Percentiles rank a stretch among this genome's conserved stretches.
phyloP scores from a whole-genome alignment of 2,329 filamentous ascomycete species.

The Cladosporium sp. region DNA sequence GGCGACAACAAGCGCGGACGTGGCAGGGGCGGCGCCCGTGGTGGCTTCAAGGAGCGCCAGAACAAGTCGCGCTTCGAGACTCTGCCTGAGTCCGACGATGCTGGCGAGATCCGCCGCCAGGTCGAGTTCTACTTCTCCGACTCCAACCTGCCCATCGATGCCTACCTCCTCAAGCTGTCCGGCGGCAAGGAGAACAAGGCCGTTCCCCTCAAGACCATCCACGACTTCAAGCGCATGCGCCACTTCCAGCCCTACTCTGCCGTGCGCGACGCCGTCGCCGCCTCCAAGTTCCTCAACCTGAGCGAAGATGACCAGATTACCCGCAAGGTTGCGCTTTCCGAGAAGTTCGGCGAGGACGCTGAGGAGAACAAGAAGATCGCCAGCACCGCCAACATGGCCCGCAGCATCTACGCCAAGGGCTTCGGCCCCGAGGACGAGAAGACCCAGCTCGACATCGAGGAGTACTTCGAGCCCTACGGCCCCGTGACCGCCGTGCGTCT shows the following conservation, averaged over 20 bases:
- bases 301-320: slow-evolving; percentile 71
- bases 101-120: slow-evolving; percentile 80
- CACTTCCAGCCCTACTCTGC: slow-evolving; percentile 86
- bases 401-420: slow-evolving; percentile 89
- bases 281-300: slow-evolving; percentile 72
- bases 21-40: slow-evolving; percentile 15
- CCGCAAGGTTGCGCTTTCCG: slow-evolving; percentile 69
- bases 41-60: slow-evolving; percentile 17
- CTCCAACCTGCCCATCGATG: slow-evolving; percentile 84
- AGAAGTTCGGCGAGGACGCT: slow-evolving; percentile 55
- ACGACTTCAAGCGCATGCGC: slow-evolving; percentile 93
- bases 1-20: slow-evolving; percentile 21
- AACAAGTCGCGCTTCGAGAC: slow-evolving; percentile 35
- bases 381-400: slow-evolving; percentile 67
- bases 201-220: slow-evolving; percentile 74
- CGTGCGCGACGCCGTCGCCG: slow-evolving; percentile 79
- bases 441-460: slow-evolving; percentile 92
- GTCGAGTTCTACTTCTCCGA: slow-evolving; percentile 97
- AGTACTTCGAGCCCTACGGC: slow-evolving; percentile 82
- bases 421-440: slow-evolving; percentile 82
- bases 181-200: slow-evolving; percentile 80
- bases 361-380: slow-evolving; percentile 57
- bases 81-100: slow-evolving; percentile 74
- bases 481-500: slow-evolving; percentile 81
- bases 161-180: slow-evolving; percentile 78